Evolutionary conservation across 225 moss, liverwort and hornwort genomes (phyloP), one percentile per base, ranked within the genome.

Genomic region (Pseudoscleropodium purum): DNA sequence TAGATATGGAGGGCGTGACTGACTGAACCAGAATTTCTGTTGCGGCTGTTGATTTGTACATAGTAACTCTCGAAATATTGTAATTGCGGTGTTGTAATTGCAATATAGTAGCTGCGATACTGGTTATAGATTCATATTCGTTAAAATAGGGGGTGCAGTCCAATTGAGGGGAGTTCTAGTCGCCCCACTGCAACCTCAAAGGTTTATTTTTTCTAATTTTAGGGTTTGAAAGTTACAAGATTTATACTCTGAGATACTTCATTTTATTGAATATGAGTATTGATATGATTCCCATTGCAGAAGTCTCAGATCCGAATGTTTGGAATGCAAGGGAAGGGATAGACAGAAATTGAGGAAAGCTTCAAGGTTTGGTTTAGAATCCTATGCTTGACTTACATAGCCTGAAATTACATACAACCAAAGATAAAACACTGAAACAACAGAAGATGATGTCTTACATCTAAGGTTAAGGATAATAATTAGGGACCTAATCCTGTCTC

Each of bases 381-480:
- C 70, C 41, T 39, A 29, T 23, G 73, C 41, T 80, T 60, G 60
- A 41, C 61, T 41, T 41, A 20, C 90, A 47, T 54, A 94, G 18
- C 93, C 97, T 97, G 95, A 31, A 87, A 54, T 27, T 15, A 36
- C 15, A 25, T 25, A 87, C 56, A 84, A 27, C 67, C 39, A 65
- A 41, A 39, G 23, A 77, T 11, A 79, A 87, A 52, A 64, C 64
- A 86, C 7, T 37, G 37, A 62, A 75, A 27, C 75, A 51, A n/a
- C 64, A 63, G 64, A 77, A 77, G 51, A 77, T 49, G 51, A 62
- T 15, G 77, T 52, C 63, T 21, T 49, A 63, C 37, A 37, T 63
- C 30, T 20, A 13, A 85, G 11, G 59, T 17, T 57, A 43, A 36
- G 34, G 11, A 61, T 60, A 37, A 34, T 4, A 37, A 36, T 37